phyloP scores from a whole-genome alignment of 768 basidiomycete species.

The Suillus bovinus region DNA sequence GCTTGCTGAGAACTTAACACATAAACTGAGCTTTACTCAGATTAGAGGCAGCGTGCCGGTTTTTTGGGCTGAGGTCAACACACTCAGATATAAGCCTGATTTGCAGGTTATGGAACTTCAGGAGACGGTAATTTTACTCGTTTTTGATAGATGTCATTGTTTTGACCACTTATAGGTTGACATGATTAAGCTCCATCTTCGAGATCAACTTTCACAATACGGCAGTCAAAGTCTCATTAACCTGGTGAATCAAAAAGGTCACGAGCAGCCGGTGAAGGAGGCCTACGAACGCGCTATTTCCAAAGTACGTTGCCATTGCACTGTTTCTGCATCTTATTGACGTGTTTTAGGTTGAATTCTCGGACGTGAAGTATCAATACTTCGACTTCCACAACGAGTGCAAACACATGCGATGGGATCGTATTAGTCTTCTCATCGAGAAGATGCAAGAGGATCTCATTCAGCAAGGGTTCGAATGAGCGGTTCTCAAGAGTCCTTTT shows the following conservation, averaged over 20 bases:
- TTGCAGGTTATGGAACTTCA: conserved; percentile 92
- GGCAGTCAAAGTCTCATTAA: conserved; percentile 83
- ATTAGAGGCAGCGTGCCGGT: conserved; percentile 91
- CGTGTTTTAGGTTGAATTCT: conserved; percentile 51
- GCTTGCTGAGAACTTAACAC: conserved; percentile 48
- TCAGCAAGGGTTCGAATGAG: conserved; percentile 55
- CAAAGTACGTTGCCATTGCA: conserved; percentile 43
- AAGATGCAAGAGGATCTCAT: conserved; percentile 68
- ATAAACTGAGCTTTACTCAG: conserved; percentile 86
- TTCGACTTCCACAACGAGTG: conserved; percentile 99
- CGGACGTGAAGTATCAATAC: conserved; percentile 83
- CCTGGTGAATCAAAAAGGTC: conserved; percentile 90
- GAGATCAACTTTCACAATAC: conserved; percentile 71
- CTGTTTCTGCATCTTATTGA: background rate
- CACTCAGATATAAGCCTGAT: conserved; percentile 93
- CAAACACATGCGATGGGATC: conserved; percentile 92
- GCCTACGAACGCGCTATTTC: conserved; percentile 82
- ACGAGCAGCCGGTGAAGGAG: conserved; percentile 94
- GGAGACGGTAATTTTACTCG: conserved; percentile 62
- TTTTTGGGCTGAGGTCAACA: conserved; percentile 97
- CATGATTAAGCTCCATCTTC: conserved; percentile 72
- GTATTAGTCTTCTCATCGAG: conserved; percentile 82
- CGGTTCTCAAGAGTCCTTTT: background rate
- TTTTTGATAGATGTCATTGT: conserved; percentile 2
- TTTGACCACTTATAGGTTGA: conserved; percentile 47